Evolutionary conservation across 176 grass and related monocot genomes (phyloP).

Genomic region (Carex cristatella): DNA sequence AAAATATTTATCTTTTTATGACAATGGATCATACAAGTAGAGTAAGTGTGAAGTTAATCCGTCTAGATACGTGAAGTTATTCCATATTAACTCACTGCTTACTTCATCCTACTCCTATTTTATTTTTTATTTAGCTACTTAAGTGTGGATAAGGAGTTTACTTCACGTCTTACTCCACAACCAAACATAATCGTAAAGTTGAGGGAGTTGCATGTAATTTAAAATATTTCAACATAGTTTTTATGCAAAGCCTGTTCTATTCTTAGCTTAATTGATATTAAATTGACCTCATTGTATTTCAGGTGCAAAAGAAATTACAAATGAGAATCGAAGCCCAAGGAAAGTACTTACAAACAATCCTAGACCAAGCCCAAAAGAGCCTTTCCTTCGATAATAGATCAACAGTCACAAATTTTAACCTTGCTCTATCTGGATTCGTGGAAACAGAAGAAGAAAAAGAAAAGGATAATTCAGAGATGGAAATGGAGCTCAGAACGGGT

Average conservation of each 20-base stretch:
- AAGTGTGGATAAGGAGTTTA: too few species aligned
- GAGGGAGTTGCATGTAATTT: neutral
- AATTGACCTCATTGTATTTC: neutral
- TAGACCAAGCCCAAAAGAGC: slow-evolving; percentile 65
- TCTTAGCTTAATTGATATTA: neutral
- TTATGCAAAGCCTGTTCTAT: neutral
- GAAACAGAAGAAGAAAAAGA: slow-evolving; percentile 39
- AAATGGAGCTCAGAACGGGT: slow-evolving; percentile 34
- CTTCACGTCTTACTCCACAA: too few species aligned
- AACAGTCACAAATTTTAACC: slow-evolving; percentile 59
- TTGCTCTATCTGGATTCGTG: slow-evolving; percentile 61
- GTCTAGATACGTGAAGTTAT: too few species aligned
- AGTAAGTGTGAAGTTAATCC: too few species aligned
- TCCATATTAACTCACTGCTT: too few species aligned
- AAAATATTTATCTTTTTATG: too few species aligned
- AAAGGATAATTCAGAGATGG: slow-evolving; percentile 32
- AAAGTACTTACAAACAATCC: slow-evolving; percentile 75
- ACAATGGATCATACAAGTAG: too few species aligned
- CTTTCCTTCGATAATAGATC: slow-evolving; percentile 43
- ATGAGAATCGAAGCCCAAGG: slow-evolving; percentile 96
- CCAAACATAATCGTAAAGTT: too few species aligned
- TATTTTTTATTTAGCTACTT: too few species aligned
- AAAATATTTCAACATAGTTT: neutral
- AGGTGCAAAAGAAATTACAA: slow-evolving; percentile 97
- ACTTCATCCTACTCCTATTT: too few species aligned